phyloP scores from a whole-genome alignment of 2,329 filamentous ascomycete species.

The Microcera coccophila region DNA sequence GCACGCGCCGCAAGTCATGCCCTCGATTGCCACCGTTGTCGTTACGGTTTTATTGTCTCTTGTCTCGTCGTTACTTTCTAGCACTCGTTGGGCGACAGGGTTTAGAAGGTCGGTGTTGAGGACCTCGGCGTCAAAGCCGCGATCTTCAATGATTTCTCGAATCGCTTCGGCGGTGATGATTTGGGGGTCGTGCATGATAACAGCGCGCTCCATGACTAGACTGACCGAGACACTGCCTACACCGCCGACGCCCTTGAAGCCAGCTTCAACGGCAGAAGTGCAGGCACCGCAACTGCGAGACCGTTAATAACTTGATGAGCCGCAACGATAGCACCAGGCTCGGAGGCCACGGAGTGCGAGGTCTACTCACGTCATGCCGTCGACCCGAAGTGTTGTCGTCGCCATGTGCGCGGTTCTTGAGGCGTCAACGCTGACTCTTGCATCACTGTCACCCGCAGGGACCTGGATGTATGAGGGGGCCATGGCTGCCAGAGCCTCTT shows the following conservation, averaged over 20 bases:
- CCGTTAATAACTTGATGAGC: slow-evolving; percentile 1
- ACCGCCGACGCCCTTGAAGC: slow-evolving; percentile 77
- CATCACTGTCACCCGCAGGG: slow-evolving; percentile 38
- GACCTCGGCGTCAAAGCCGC: slow-evolving; percentile 88
- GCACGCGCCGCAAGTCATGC: slow-evolving; percentile 90
- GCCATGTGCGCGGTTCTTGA: slow-evolving; percentile 62
- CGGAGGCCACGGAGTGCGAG: slow-evolving; percentile 11
- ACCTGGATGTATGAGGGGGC: slow-evolving; percentile 49
- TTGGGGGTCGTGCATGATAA: slow-evolving; percentile 80
- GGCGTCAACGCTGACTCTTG: slow-evolving; percentile 15
- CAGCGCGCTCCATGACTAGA: slow-evolving; percentile 92
- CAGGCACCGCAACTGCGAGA: slow-evolving; percentile 76
- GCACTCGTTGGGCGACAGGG: slow-evolving; percentile 41
- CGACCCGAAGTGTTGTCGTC: slow-evolving; percentile 85
- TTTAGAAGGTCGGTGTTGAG: slow-evolving; percentile 72
- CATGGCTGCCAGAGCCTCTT: slow-evolving; percentile 36
- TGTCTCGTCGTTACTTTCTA: slow-evolving; percentile 34
- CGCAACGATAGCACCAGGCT: slow-evolving; percentile 4
- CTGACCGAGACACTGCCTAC: slow-evolving; percentile 86
- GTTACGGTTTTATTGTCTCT: slow-evolving; percentile 49
- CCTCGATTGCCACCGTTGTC: slow-evolving; percentile 74
- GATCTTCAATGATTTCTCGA: slow-evolving; percentile 82
- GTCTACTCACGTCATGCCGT: slow-evolving; percentile 70
- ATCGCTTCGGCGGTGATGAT: slow-evolving; percentile 71
- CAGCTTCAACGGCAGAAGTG: slow-evolving; percentile 90